A percentile compares a stretch with the other conserved stretches of the same genome.
Conservation (phyloP, 78 protist genomes). For the Dictyostelium brefeldianum region DNA sequence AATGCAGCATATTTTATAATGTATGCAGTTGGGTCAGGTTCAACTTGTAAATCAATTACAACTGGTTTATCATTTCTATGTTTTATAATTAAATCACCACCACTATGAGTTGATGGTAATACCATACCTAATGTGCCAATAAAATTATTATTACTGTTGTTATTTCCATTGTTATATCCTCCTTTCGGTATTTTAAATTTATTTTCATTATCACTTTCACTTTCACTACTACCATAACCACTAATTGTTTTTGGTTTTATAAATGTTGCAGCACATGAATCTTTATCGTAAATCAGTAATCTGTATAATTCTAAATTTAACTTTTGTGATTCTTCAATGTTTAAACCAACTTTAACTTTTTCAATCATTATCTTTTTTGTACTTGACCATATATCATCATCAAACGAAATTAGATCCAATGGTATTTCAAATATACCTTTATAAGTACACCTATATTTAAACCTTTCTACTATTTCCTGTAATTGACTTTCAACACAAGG, state of each 20-base stretch:
- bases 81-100: constrained; percentile 17
- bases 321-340: neutral
- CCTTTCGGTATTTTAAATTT: no score
- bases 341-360: neutral
- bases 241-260: neutral
- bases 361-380: constrained; percentile 17
- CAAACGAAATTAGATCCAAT: neutral
- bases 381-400: neutral
- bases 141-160: neutral
- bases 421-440: neutral
- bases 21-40: constrained; percentile 3
- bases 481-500: neutral
- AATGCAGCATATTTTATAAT: constrained; percentile 28
- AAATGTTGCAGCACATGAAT: neutral
- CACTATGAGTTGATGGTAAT: constrained; percentile 26
- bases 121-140: constrained; percentile 28
- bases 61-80: neutral
- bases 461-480: neutral
- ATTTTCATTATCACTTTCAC: neutral
- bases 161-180: neutral
- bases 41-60: neutral
- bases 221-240: neutral
- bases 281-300: neutral
- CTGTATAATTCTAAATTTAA: neutral
- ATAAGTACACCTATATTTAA: neutral